Evolutionary conservation across 148 eudicot genomes (phyloP).

Genomic region (Nyssa sinensis): DNA sequence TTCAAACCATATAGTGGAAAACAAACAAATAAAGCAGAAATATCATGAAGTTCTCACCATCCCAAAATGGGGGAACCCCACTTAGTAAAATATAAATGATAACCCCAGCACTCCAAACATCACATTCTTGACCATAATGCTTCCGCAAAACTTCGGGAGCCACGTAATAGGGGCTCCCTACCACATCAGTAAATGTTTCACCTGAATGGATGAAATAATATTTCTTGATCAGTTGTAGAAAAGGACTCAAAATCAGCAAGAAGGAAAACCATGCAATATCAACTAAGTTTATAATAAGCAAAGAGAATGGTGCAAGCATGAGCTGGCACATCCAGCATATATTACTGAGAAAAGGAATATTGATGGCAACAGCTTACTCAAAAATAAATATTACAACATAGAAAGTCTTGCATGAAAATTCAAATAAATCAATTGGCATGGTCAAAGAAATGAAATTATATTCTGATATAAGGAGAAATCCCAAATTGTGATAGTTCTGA

Average conservation of each 20-base stretch:
- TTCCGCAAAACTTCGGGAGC: conserved; percentile 43
- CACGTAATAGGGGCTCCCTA: conserved; percentile 48
- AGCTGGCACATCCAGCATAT: background rate
- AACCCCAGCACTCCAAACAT: conserved; percentile 50
- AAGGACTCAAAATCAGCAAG: background rate
- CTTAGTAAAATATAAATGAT: conserved; percentile 39
- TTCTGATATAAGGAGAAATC: background rate
- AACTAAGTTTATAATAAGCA: background rate
- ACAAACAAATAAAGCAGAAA: background rate
- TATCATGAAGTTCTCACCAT: conserved; percentile 24
- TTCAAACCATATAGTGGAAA: background rate
- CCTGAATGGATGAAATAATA: conserved; percentile 25
- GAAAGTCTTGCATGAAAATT: background rate
- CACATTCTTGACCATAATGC: conserved; percentile 39
- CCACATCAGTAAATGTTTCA: conserved; percentile 39
- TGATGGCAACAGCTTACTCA: background rate
- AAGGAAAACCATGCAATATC: background rate
- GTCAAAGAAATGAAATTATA: background rate
- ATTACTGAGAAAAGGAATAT: background rate
- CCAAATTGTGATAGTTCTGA: conserved; percentile 2
- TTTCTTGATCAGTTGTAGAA: background rate
- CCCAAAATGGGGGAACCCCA: conserved; percentile 52
- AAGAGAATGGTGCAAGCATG: conserved; percentile 2
- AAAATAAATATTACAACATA: background rate
- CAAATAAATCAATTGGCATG: background rate